A percentile compares a stretch with the other conserved stretches of the same genome.
Conservation (phyloP, 257 asterid species). For the Solanum corneliomulleri region DNA sequence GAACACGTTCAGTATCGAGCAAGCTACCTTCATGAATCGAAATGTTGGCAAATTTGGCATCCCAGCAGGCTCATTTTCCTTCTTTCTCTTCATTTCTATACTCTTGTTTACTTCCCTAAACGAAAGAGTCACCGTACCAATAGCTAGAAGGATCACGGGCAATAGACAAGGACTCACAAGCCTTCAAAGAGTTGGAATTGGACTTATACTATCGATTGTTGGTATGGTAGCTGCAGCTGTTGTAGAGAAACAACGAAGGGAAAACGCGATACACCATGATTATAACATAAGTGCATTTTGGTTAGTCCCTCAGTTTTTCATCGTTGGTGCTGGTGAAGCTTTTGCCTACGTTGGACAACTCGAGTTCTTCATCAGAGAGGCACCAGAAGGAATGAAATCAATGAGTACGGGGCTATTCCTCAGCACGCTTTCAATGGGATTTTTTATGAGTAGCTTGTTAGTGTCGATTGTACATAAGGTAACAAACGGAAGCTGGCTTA, state of each 20-base stretch:
- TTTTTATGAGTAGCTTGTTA: slow-evolving; percentile 55
- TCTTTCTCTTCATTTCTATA: slow-evolving; percentile 59
- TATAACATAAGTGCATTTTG: slow-evolving; percentile 46
- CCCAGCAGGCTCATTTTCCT: slow-evolving; percentile 62
- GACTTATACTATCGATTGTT: slow-evolving; percentile 44
- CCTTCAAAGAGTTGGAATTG: slow-evolving; percentile 65
- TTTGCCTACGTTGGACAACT: slow-evolving; percentile 89
- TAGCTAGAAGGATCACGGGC: slow-evolving; percentile 45
- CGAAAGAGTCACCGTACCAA: slow-evolving; percentile 48
- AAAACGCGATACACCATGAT: neutral
- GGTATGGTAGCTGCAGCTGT: slow-evolving; percentile 69
- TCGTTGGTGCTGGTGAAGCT: slow-evolving; percentile 84
- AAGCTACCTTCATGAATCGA: slow-evolving; percentile 74
- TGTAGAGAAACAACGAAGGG: slow-evolving; percentile 39
- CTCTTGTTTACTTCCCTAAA: slow-evolving; percentile 66
- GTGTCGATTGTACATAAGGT: slow-evolving; percentile 46
- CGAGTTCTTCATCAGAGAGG: slow-evolving; percentile 72
- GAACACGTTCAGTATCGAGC: slow-evolving; percentile 88
- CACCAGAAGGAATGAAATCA: slow-evolving; percentile 78
- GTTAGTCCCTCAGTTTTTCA: slow-evolving; percentile 72
- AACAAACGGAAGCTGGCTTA: slow-evolving; percentile 46
- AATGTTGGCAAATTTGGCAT: slow-evolving; percentile 32
- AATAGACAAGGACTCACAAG: slow-evolving; percentile 46
- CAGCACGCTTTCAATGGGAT: slow-evolving; percentile 67
- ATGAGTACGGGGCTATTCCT: slow-evolving; percentile 80